Conservation (phyloP, 1,139 yeast genomes). For the Geotrichum histeridarum region DNA sequence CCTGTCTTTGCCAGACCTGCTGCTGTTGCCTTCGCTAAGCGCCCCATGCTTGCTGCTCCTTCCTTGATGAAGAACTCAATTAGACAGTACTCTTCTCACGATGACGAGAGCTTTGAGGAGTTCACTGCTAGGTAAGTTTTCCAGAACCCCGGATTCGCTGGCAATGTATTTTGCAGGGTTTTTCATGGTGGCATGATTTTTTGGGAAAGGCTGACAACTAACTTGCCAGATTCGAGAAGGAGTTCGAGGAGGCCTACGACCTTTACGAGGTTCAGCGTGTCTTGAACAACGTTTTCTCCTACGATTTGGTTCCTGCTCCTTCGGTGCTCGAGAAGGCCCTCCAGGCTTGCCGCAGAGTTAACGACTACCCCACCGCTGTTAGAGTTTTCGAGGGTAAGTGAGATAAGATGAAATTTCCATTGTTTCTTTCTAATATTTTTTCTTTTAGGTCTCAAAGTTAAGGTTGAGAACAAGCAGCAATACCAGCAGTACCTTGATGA, state of each 20-base stretch:
- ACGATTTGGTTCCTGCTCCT: constrained; percentile 98
- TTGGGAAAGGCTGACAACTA: neutral
- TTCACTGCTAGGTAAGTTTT: constrained; percentile 55
- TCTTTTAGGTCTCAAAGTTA: constrained; percentile 65
- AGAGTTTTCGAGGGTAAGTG: constrained; percentile 78
- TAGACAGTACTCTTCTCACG: constrained; percentile 67
- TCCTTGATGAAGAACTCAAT: constrained; percentile 25
- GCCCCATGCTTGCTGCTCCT: constrained; percentile 36
- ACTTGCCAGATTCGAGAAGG: constrained; percentile 71
- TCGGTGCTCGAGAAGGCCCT: constrained; percentile 92
- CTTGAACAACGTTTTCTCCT: constrained; percentile 94
- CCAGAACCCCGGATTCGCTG: neutral
- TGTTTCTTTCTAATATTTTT: neutral
- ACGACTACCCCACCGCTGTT: constrained; percentile 97
- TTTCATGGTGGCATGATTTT: constrained; percentile 12
- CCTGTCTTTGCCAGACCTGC: constrained; percentile 24
- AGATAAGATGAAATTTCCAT: constrained; percentile 1
- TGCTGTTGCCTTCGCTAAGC: constrained; percentile 21
- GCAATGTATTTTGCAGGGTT: neutral
- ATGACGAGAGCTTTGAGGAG: constrained; percentile 91
- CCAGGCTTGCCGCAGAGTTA: constrained; percentile 97
- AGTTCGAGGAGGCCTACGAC: constrained; percentile 96
- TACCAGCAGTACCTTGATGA: constrained; percentile 95
- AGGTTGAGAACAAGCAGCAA: constrained; percentile 90
- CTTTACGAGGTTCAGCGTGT: constrained; percentile 93